phyloP scores from a whole-genome alignment of 495 filamentous ascomycete species.

The Alectoria sarmentosa region DNA sequence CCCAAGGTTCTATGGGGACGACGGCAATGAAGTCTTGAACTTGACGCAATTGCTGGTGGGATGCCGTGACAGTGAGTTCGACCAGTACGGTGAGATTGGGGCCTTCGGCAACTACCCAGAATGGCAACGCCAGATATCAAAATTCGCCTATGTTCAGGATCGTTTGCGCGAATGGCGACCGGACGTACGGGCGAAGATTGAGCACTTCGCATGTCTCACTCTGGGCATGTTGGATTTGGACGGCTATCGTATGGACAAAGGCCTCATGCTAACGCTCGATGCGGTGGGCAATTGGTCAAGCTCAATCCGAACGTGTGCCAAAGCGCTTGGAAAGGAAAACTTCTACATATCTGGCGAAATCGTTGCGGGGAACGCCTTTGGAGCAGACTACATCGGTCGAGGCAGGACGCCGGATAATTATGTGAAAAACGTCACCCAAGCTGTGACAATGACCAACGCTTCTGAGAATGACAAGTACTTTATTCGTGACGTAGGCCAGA shows the following conservation, averaged over 20 bases:
- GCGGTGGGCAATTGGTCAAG: slow-evolving; percentile 51
- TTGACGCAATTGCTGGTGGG: slow-evolving; percentile 41
- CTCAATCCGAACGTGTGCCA: slow-evolving; percentile 51
- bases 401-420: slow-evolving; percentile 51
- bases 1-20: slow-evolving; percentile 61
- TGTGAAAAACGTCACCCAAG: slow-evolving; percentile 40
- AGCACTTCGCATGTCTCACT: slow-evolving; percentile 59
- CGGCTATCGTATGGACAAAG: slow-evolving; percentile 65
- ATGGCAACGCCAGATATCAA: slow-evolving; percentile 61
- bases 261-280: slow-evolving; percentile 58
- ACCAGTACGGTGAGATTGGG: slow-evolving; percentile 62
- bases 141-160: slow-evolving; percentile 70
- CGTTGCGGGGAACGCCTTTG: slow-evolving; percentile 55
- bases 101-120: slow-evolving; percentile 63
- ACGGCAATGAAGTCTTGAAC: slow-evolving; percentile 44
- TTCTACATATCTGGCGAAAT: slow-evolving; percentile 62
- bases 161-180: slow-evolving; percentile 66
- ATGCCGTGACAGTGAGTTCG: slow-evolving; percentile 65
- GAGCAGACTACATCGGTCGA: slow-evolving; percentile 60
- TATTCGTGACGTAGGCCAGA: slow-evolving; percentile 48
- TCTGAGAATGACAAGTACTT: slow-evolving; percentile 42
- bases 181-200: slow-evolving; percentile 50
- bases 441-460: slow-evolving; percentile 40
- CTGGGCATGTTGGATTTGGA: slow-evolving; percentile 61
- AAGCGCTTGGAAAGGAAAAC: slow-evolving; percentile 49